Percentiles rank a stretch among this genome's conserved stretches.
Conservation (phyloP, 768 basidiomycete species). For the Lactarius indigo region DNA sequence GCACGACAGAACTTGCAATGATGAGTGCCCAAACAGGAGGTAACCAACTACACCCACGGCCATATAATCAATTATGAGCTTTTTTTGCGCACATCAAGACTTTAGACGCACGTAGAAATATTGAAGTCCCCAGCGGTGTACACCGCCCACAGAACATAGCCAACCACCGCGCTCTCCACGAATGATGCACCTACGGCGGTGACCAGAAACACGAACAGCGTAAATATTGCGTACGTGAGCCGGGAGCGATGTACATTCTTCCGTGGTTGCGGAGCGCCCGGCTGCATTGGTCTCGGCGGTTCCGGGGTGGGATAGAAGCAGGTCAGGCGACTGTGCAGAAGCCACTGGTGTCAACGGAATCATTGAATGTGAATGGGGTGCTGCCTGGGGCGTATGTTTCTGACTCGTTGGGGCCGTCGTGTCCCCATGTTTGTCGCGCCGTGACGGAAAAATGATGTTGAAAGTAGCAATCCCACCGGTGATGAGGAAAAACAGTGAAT, state of each 20-base stretch:
- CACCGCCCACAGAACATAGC: conserved; percentile 24
- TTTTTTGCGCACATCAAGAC: background rate
- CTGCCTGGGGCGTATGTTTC: background rate
- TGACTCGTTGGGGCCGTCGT: background rate
- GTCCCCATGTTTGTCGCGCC: conserved; percentile 9
- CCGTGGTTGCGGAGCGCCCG: background rate
- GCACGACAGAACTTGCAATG: conserved; percentile 17
- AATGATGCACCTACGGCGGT: conserved; percentile 17
- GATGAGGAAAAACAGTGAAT: conserved; percentile 23
- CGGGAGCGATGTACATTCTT: conserved; percentile 24
- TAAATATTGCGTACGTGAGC: conserved; percentile 21
- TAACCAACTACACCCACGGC: conserved; percentile 13
- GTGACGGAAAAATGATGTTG: conserved; percentile 23
- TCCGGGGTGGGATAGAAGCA: background rate
- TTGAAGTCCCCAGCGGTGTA: conserved; percentile 20
- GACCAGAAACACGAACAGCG: conserved; percentile 20
- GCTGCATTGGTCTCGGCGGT: background rate
- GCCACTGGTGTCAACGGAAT: conserved; percentile 20
- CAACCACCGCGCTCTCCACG: conserved; percentile 22
- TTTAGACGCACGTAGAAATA: conserved; percentile 24
- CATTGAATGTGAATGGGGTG: background rate
- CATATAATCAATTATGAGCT: background rate
- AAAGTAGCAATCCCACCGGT: conserved; percentile 23
- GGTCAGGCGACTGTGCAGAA: conserved; percentile 11
- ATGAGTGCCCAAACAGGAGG: conserved; percentile 26